Conservation (phyloP, 805 yeast species). For the Isabelozyma rhagii region DNA sequence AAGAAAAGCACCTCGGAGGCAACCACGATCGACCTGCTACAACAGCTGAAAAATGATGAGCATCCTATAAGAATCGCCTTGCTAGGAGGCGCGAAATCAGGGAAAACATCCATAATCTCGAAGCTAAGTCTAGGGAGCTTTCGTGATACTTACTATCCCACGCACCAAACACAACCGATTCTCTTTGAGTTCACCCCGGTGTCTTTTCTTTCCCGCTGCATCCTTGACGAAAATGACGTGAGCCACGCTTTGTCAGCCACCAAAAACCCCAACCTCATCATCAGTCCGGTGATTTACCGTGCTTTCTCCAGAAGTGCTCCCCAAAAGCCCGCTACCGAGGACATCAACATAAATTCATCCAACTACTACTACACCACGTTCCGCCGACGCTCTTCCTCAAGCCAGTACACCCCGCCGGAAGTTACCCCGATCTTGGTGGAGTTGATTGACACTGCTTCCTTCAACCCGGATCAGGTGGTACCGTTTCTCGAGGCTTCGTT, state of each 20-base stretch:
- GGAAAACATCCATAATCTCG: constrained; percentile 58
- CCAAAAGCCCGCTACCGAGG: constrained; percentile 1
- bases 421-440: constrained; percentile 63
- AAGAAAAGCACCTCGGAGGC: background rate
- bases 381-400: constrained; percentile 4
- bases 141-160: constrained; percentile 74
- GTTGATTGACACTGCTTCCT: constrained; percentile 72
- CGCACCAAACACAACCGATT: constrained; percentile 57
- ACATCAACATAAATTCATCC: constrained; percentile 6
- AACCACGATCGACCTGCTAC: background rate
- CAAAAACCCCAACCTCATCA: constrained; percentile 9
- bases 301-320: constrained; percentile 9
- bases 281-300: constrained; percentile 30
- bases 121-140: constrained; percentile 46
- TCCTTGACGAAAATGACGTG: constrained; percentile 22
- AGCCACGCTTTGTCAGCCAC: constrained; percentile 10
- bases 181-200: constrained; percentile 53
- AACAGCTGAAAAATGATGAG: constrained; percentile 15
- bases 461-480: constrained; percentile 61
- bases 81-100: constrained; percentile 56
- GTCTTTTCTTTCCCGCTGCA: constrained; percentile 9
- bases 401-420: constrained; percentile 39
- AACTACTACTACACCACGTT: constrained; percentile 20
- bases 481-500: constrained; percentile 75
- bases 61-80: constrained; percentile 57